Conservation (phyloP, 202 grass and related monocot genomes). For the Carex sylvatica region DNA sequence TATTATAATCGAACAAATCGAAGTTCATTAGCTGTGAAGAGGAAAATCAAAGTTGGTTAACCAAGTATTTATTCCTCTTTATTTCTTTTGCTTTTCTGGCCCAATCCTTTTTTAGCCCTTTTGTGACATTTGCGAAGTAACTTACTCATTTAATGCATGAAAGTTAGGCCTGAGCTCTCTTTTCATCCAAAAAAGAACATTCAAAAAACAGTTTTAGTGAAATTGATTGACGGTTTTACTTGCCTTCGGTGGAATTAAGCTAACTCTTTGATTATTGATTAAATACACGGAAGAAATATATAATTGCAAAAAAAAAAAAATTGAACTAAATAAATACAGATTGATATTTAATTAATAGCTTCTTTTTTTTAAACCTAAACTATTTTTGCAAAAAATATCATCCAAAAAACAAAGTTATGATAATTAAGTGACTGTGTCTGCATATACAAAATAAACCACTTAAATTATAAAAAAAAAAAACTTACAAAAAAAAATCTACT, state of each 20-base stretch:
- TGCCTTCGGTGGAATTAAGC: not conserved
- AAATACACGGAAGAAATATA: not conserved
- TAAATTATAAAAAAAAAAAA: not conserved
- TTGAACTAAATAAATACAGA: not conserved
- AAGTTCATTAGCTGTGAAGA: not conserved
- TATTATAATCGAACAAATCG: not conserved
- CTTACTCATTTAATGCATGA: not conserved
- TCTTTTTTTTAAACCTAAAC: not conserved
- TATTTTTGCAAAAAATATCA: not conserved
- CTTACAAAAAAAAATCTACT: not conserved
- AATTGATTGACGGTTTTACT: not conserved
- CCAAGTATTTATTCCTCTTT: not conserved
- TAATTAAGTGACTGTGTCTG: not conserved
- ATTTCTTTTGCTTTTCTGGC: not conserved
- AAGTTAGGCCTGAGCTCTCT: not conserved
- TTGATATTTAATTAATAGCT: not conserved
- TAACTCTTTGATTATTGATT: too few relatives aligned
- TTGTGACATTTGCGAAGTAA: not conserved
- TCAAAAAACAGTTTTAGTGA: not conserved
- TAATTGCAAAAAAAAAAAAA: not conserved
- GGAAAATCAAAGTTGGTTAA: not conserved
- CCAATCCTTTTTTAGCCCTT: not conserved
- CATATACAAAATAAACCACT: not conserved
- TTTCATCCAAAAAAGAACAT: not conserved
- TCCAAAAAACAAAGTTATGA: not conserved